phyloP scores from a whole-genome alignment of 495 filamentous ascomycete species.

The Collariella sp. region DNA sequence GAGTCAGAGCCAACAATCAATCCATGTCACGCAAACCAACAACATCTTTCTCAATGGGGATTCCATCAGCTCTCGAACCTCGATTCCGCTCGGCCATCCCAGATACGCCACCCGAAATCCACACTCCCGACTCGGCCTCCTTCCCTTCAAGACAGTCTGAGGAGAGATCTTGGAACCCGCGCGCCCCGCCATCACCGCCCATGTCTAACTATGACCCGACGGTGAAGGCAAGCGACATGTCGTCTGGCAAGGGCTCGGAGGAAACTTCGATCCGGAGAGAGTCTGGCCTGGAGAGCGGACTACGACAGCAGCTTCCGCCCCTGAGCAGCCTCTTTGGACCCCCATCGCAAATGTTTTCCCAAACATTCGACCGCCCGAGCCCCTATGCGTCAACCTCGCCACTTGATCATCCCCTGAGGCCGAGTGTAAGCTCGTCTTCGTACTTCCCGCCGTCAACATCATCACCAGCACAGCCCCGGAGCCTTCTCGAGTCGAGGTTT shows the following conservation, averaged over 20 bases:
- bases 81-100: slow-evolving; percentile 35
- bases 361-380: slow-evolving; percentile 37
- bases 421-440: slow-evolving; percentile 37
- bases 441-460: slow-evolving; percentile 35
- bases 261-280: slow-evolving; percentile 29
- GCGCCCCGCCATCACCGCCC: slow-evolving; percentile 37
- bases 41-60: slow-evolving; percentile 38
- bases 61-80: slow-evolving; percentile 38
- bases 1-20: slow-evolving; percentile 6
- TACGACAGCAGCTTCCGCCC: slow-evolving; percentile 43
- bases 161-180: slow-evolving; percentile 32
- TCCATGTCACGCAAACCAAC: slow-evolving; percentile 11
- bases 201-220: slow-evolving; percentile 46
- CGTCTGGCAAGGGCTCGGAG: slow-evolving; percentile 28
- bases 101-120: slow-evolving; percentile 38
- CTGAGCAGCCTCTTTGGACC: slow-evolving; percentile 47
- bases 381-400: slow-evolving; percentile 35
- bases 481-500: slow-evolving; percentile 32
- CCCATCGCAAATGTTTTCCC: slow-evolving; percentile 29
- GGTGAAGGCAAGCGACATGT: slow-evolving; percentile 36
- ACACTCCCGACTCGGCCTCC: slow-evolving; percentile 35
- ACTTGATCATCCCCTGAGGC: slow-evolving; percentile 33
- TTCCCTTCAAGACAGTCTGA: slow-evolving; percentile 32
- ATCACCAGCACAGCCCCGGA: slow-evolving; percentile 30
- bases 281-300: slow-evolving; percentile 15